A percentile compares a stretch with the other conserved stretches of the same genome.
Evolutionary conservation across 2,329 filamentous ascomycete species (phyloP).

Genomic region (Alternaria panax): DNA sequence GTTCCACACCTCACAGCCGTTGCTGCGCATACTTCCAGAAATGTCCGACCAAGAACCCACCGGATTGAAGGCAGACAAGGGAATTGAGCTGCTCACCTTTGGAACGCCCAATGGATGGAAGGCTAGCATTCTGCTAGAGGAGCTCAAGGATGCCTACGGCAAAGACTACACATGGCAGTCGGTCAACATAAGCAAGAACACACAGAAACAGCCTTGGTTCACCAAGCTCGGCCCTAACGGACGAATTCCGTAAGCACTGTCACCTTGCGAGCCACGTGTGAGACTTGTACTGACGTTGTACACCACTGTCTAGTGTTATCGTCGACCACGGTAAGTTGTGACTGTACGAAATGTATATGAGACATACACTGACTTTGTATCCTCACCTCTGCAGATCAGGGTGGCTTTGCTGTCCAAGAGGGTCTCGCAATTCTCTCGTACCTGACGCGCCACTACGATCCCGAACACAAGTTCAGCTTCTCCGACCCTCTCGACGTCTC

Average conservation of each 20-base stretch:
- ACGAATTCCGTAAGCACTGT: slow-evolving; percentile 59
- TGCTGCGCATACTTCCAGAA: slow-evolving; percentile 24
- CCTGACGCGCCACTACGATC: slow-evolving; percentile 56
- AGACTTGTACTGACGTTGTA: background rate
- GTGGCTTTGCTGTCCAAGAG: slow-evolving; percentile 61
- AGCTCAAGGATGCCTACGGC: slow-evolving; percentile 71
- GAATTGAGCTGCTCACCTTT: slow-evolving; percentile 70
- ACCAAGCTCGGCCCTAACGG: slow-evolving; percentile 69
- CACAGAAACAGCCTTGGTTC: slow-evolving; percentile 74
- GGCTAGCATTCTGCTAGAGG: slow-evolving; percentile 68
- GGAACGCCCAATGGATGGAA: slow-evolving; percentile 62
- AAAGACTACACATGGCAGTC: slow-evolving; percentile 64
- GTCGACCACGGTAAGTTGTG: slow-evolving; percentile 74
- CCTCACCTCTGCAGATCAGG: too few relatives aligned
- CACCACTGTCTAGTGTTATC: slow-evolving; percentile 53
- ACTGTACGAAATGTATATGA: too few relatives aligned
- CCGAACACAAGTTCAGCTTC: slow-evolving; percentile 57
- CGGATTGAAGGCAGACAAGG: slow-evolving; percentile 67
- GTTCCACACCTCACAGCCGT: slow-evolving; percentile 31
- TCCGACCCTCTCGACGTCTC: slow-evolving; percentile 56
- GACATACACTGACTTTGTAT: too few relatives aligned
- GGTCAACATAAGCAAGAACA: slow-evolving; percentile 66
- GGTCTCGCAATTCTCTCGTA: slow-evolving; percentile 55
- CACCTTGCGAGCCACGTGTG: background rate
- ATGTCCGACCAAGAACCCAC: slow-evolving; percentile 55